These are phyloP conservation scores for Meredithiella fracta DNA, from an alignment of 2,329 filamentous ascomycete genomes.

Conservation along the genomic window DNA sequence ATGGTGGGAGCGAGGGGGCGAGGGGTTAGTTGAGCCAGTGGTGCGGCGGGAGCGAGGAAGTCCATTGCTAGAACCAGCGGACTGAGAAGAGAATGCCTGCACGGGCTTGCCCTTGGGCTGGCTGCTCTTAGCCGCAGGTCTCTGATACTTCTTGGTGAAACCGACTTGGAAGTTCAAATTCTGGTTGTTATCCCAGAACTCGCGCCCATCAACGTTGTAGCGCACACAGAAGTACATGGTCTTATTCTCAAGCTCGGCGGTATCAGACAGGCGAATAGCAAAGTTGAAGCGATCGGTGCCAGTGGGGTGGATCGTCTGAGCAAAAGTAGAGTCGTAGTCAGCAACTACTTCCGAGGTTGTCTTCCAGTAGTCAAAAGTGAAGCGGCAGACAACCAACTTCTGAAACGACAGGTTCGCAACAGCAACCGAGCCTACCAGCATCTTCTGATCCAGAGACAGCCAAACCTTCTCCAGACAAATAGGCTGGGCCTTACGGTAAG, in stretches of 20 bases:
- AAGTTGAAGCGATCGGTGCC: slow-evolving; percentile 74
- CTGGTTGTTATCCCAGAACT: slow-evolving; percentile 92
- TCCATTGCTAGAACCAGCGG: slow-evolving; percentile 22
- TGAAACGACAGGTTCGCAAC: slow-evolving; percentile 82
- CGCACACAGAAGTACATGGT: slow-evolving; percentile 84
- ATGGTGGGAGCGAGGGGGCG: slow-evolving; percentile 17
- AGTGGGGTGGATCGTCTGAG: slow-evolving; percentile 35
- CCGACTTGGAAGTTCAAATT: slow-evolving; percentile 83
- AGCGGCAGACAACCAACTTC: slow-evolving; percentile 77
- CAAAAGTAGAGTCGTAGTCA: slow-evolving; percentile 71
- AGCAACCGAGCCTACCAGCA: slow-evolving; percentile 63
- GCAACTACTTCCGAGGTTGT: slow-evolving; percentile 86
- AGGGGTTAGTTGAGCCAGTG: slow-evolving; percentile 18
- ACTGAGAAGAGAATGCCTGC: slow-evolving; percentile 9
- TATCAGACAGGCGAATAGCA: slow-evolving; percentile 80
- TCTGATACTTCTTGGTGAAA: slow-evolving; percentile 64
- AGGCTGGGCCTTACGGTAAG: slow-evolving; percentile 40
- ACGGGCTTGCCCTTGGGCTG: slow-evolving; percentile 21
- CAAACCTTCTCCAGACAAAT: slow-evolving; percentile 76
- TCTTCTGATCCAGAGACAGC: slow-evolving; percentile 76
- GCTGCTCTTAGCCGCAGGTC: slow-evolving; percentile 40
- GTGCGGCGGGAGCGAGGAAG: slow-evolving; percentile 47
- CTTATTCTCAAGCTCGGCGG: slow-evolving; percentile 81
- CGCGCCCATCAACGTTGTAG: slow-evolving; percentile 67
- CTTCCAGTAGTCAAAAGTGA: slow-evolving; percentile 97